Evolutionary conservation across 768 basidiomycete genomes (phyloP), one percentile per base, ranked within the genome.

Genomic region (Phaffia australis): DNA sequence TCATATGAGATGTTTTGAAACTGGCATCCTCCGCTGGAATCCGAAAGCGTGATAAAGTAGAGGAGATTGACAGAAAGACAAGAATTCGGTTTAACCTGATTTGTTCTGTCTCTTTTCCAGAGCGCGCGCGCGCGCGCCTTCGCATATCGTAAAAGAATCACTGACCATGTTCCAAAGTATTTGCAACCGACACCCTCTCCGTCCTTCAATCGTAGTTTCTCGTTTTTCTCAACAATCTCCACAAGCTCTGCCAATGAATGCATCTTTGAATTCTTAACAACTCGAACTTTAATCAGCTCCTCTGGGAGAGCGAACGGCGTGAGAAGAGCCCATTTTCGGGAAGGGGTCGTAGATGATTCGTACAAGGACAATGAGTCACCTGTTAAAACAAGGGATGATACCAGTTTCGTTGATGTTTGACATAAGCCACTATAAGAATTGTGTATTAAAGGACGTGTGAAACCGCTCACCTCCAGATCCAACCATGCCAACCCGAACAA

Each of bases 1-100:
- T 86, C 84, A 71, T 94, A 95, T 0, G 91, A 84, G 0, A 97
- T 79, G 86, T 89, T 89, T 79, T 95, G 92, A 74, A 91, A 90
- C 76, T 98, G 94, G 74, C 94, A 99, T 1, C 94, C 94, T 0
- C 83, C 76, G 52, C 76, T 76, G 65, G 11, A 19, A 16, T 19
- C 16, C 58, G 32, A 25, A 3, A 11, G 6, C 16, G 11, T 55
- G 15, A 11, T 42, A 60, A 25, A 30, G 16, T 6, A 35, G 8
- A 52, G 30, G 50, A 29, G 35, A 11, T 7, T 4, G 15, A 50
- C 16, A 50, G 35, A 42, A 42, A 42, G 4, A 42, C 19, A 15
- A 21, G 35, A 3, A 23, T 29, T 47, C 42, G 52, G 16, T 23
- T 50, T 23, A 25, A 49, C 11, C 35, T 42, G 35, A 42, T 42